phyloP scores from a whole-genome alignment of 352 stramenopile species.

The Detonula confervacea region DNA sequence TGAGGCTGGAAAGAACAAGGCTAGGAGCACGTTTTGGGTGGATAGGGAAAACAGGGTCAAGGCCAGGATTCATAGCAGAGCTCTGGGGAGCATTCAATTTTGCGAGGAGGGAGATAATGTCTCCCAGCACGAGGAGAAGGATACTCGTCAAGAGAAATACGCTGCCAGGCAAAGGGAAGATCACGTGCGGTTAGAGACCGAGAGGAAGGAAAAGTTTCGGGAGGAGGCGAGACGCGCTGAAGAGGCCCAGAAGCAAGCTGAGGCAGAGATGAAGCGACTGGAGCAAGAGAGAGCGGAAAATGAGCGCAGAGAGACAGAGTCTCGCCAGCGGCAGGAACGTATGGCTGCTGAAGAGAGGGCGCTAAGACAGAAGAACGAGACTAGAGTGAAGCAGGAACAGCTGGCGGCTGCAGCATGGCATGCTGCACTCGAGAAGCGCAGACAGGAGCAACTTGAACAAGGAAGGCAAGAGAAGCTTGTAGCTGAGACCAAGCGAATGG shows the following conservation, averaged over 20 bases:
- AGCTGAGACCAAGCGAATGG: constrained; percentile 2
- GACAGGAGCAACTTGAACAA: background rate
- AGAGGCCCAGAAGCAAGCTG: too few species aligned
- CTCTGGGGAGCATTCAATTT: constrained; percentile 18
- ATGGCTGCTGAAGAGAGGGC: background rate
- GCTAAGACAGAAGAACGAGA: constrained; percentile 14
- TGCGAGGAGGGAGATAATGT: background rate
- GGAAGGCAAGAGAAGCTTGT: constrained; percentile 4
- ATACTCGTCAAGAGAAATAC: constrained; percentile 2
- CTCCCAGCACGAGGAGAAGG: constrained; percentile 1
- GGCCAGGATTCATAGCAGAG: too few species aligned
- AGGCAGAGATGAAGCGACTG: background rate
- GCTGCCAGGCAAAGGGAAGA: too few species aligned
- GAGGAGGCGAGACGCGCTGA: constrained; percentile 4
- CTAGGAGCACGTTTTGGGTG: too few species aligned
- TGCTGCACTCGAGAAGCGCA: background rate
- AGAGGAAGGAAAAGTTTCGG: constrained; percentile 1
- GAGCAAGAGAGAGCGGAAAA: background rate
- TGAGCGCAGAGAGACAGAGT: background rate
- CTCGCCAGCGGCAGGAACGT: background rate
- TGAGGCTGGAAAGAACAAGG: too few species aligned
- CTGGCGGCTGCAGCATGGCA: background rate
- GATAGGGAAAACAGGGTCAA: too few species aligned
- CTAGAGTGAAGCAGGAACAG: constrained; percentile 10
- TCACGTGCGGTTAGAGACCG: background rate